A percentile compares a stretch with the other conserved stretches of the same genome.
Evolutionary conservation across 2,329 filamentous ascomycete species (phyloP).

Genomic region (Hymenoscyphus fructigenus): DNA sequence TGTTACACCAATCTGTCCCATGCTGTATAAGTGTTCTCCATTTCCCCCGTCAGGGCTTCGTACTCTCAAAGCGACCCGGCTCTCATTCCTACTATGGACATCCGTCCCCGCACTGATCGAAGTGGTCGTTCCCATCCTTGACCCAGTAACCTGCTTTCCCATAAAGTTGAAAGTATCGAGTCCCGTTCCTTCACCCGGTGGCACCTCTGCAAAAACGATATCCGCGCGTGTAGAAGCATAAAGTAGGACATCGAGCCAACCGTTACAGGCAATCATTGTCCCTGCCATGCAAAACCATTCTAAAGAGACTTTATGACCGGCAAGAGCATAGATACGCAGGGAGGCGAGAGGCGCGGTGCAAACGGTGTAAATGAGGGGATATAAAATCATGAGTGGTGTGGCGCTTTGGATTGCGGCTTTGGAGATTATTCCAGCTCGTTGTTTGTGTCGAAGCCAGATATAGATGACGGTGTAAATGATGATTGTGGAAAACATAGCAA

Average conservation of each 20-base stretch:
- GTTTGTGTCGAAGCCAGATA: constrained; percentile 25
- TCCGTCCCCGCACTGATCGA: constrained; percentile 13
- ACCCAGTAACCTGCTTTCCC: constrained; percentile 28
- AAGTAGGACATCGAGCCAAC: constrained; percentile 53
- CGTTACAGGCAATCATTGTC: constrained; percentile 56
- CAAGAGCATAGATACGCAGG: constrained; percentile 63
- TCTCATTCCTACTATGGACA: constrained; percentile 1
- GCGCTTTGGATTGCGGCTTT: constrained; percentile 21
- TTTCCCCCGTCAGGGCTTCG: constrained; percentile 20
- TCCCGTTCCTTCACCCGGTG: constrained; percentile 47
- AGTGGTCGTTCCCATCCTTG: constrained; percentile 18
- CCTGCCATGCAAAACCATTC: constrained; percentile 60
- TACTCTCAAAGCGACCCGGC: neutral
- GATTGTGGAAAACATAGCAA: constrained; percentile 49
- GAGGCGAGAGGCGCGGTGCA: constrained; percentile 66
- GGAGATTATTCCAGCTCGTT: constrained; percentile 4
- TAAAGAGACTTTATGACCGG: constrained; percentile 49
- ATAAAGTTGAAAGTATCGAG: constrained; percentile 48
- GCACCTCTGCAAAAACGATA: constrained; percentile 50
- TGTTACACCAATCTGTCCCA: constrained; percentile 29
- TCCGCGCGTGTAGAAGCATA: constrained; percentile 52
- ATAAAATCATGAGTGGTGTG: constrained; percentile 58
- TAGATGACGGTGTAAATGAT: constrained; percentile 45
- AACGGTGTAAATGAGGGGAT: constrained; percentile 67
- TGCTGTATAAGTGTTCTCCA: constrained; percentile 27